Percentiles rank a stretch among this genome's conserved stretches.
Evolutionary conservation across 768 basidiomycete species (phyloP).

Genomic region (Collybia sordida): DNA sequence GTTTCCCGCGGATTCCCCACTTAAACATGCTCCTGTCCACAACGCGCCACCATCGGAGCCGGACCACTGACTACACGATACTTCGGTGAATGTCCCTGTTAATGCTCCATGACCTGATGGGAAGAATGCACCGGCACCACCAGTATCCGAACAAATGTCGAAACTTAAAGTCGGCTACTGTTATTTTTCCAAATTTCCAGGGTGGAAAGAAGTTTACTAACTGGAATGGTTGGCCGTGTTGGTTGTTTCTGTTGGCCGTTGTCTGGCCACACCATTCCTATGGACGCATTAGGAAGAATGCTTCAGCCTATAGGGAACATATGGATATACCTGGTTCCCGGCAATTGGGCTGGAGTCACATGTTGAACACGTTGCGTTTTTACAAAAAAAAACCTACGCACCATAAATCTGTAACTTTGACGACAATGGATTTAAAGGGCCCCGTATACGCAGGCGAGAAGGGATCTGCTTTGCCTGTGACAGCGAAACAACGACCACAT

Average conservation of each 20-base stretch:
- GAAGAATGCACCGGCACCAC: slow-evolving; percentile 53
- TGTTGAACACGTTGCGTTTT: neutral
- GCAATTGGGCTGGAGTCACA: slow-evolving; percentile 42
- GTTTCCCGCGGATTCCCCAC: slow-evolving; percentile 42
- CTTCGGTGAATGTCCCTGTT: slow-evolving; percentile 52
- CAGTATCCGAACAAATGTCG: slow-evolving; percentile 61
- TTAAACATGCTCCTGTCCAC: slow-evolving; percentile 52
- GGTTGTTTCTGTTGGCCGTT: slow-evolving; percentile 36
- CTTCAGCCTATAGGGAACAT: neutral
- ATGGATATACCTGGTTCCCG: slow-evolving; percentile 39
- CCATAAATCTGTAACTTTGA: slow-evolving; percentile 50
- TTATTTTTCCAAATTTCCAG: too few species aligned
- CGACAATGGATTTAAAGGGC: slow-evolving; percentile 56
- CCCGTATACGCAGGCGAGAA: slow-evolving; percentile 43
- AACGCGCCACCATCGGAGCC: slow-evolving; percentile 48
- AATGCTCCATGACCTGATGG: slow-evolving; percentile 54
- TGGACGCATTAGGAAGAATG: neutral
- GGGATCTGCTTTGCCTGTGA: slow-evolving; percentile 51
- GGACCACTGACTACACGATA: slow-evolving; percentile 56
- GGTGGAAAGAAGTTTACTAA: slow-evolving; percentile 25
- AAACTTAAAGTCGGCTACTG: slow-evolving; percentile 35
- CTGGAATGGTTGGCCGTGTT: slow-evolving; percentile 48
- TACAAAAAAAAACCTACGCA: slow-evolving; percentile 10
- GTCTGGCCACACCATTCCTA: slow-evolving; percentile 58
- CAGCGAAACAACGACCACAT: slow-evolving; percentile 59